Percentiles rank a stretch among this genome's conserved stretches.
These are phyloP conservation scores for Quercus dentata DNA, from an alignment of 306 rosid species.

Conservation along the genomic window DNA sequence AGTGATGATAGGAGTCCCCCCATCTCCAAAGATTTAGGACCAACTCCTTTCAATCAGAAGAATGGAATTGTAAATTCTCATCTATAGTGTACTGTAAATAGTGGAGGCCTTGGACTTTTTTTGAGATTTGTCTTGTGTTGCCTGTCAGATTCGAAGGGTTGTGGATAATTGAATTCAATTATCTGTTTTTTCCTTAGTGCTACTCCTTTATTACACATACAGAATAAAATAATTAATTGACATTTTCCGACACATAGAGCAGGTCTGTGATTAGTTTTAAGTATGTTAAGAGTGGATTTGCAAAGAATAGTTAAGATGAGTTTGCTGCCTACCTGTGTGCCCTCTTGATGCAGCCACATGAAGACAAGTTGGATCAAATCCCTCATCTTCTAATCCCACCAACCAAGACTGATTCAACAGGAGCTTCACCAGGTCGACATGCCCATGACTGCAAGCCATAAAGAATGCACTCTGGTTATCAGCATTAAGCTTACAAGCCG, in stretches of 20 bases:
- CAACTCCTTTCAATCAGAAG: background rate
- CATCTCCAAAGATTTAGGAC: no score
- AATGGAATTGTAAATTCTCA: no score
- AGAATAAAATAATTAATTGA: background rate
- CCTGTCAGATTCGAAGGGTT: no score
- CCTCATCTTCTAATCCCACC: slow-evolving; percentile 25
- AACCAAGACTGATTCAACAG: slow-evolving; percentile 35
- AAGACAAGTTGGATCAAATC: slow-evolving; percentile 43
- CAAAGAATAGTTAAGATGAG: no score
- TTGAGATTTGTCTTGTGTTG: no score
- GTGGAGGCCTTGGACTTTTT: no score
- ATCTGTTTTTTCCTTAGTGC: no score
- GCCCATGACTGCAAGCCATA: slow-evolving; percentile 56
- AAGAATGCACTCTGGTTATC: slow-evolving; percentile 34
- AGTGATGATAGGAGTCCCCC: no score
- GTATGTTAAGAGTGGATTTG: background rate
- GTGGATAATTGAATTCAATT: no score
- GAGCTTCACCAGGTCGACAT: slow-evolving; percentile 49
- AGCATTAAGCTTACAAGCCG: slow-evolving; percentile 38
- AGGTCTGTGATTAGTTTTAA: no score
- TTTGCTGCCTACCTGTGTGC: slow-evolving; percentile 38
- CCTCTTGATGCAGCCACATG: slow-evolving; percentile 59
- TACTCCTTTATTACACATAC: no score
- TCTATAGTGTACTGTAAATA: no score
- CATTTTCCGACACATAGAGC: background rate